phyloP scores from a whole-genome alignment of 495 filamentous ascomycete species.

The Oidiodendron maius region DNA sequence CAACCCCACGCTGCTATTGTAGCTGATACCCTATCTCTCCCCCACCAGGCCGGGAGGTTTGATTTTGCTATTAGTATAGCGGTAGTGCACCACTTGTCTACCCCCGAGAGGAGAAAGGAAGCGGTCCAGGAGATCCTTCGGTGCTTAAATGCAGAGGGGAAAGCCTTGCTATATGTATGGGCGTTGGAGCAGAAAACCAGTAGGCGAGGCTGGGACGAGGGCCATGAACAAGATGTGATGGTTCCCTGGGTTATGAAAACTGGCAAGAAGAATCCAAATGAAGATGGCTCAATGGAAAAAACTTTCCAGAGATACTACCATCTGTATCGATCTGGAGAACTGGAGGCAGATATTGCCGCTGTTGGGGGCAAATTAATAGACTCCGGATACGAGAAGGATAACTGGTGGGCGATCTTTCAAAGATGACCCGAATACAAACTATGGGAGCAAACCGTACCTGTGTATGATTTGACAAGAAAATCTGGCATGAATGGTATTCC shows the following conservation, averaged over 20 bases:
- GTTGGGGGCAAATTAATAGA: constrained; percentile 74
- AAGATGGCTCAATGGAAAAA: constrained; percentile 19
- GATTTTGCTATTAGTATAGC: constrained; percentile 96
- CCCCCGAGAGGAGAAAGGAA: constrained; percentile 63
- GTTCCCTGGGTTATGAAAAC: constrained; percentile 85
- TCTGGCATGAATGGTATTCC: background rate
- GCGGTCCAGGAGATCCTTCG: constrained; percentile 69
- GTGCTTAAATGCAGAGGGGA: constrained; percentile 57
- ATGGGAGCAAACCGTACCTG: too few relatives aligned
- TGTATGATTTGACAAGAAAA: too few relatives aligned
- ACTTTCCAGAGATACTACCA: constrained; percentile 90
- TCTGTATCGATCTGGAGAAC: constrained; percentile 78
- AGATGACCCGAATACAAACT: background rate
- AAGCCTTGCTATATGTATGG: constrained; percentile 88
- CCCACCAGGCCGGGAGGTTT: constrained; percentile 60
- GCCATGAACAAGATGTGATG: constrained; percentile 84
- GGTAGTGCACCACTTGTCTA: constrained; percentile 91
- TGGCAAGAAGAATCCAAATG: constrained; percentile 28
- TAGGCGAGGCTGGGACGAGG: constrained; percentile 87
- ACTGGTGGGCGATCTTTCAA: constrained; percentile 80
- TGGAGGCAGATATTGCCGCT: constrained; percentile 70
- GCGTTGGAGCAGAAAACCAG: constrained; percentile 88
- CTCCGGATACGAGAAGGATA: constrained; percentile 93
- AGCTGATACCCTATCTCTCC: constrained; percentile 66
- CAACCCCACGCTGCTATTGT: constrained; percentile 53